Evolutionary conservation across 1,284 basidiomycete genomes (phyloP).

Genomic region (Testicularia cyperi): DNA sequence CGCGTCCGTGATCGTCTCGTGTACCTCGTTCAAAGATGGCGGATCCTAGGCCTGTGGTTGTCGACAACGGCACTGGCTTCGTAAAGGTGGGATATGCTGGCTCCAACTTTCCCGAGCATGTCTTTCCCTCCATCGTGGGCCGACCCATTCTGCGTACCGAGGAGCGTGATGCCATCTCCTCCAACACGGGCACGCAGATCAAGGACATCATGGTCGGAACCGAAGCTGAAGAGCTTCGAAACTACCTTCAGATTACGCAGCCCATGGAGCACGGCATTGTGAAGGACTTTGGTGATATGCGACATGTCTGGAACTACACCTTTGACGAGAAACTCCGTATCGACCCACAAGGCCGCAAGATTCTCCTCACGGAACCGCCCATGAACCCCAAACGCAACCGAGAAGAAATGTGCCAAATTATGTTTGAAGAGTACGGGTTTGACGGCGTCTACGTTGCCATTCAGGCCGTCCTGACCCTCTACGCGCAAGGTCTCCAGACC

Average conservation of each 20-base stretch:
- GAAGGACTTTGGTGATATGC: constrained; percentile 99
- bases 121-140: constrained; percentile 94
- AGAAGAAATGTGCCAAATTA: constrained; percentile 92
- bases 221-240: constrained; percentile 88
- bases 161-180: constrained; percentile 75
- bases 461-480: constrained; percentile 95
- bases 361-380: constrained; percentile 96
- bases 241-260: constrained; percentile 92
- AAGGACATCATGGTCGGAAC: constrained; percentile 98
- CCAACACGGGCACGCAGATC: constrained; percentile 53
- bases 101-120: constrained; percentile 88
- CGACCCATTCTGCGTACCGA: constrained; percentile 95
- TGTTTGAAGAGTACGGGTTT: constrained; percentile 99
- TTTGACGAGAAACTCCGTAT: constrained; percentile 92
- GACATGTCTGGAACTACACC: constrained; percentile 95
- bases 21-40: constrained; percentile 36
- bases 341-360: constrained; percentile 82
- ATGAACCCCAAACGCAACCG: constrained; percentile 97
- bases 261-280: constrained; percentile 99
- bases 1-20: neutral
- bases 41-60: constrained; percentile 73
- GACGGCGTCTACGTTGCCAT: constrained; percentile 95
- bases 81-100: constrained; percentile 97
- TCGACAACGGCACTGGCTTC: constrained; percentile 91
- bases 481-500: constrained; percentile 95